phyloP scores from a whole-genome alignment of 1,139 yeast genomes.

The Geotrichum restrictum region DNA sequence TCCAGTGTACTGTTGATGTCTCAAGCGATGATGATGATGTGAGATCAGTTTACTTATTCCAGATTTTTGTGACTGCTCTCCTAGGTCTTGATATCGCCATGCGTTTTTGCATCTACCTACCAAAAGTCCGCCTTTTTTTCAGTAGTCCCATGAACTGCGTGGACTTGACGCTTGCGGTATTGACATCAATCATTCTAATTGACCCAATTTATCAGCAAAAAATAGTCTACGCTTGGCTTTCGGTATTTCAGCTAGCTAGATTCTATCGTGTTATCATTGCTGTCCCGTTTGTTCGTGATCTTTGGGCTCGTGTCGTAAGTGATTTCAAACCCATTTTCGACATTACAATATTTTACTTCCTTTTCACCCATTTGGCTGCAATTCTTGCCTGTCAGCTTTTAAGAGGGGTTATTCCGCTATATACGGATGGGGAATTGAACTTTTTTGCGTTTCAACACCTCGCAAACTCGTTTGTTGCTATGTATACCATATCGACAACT shows the following conservation, averaged over 20 bases:
- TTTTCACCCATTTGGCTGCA: constrained; percentile 59
- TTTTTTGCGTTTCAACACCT: constrained; percentile 61
- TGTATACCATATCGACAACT: constrained; percentile 79
- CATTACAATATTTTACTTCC: constrained; percentile 67
- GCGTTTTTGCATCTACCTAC: constrained; percentile 56
- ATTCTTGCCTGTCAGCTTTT: constrained; percentile 66
- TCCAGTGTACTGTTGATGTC: constrained; percentile 46
- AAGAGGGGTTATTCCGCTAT: constrained; percentile 62
- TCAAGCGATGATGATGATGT: not conserved
- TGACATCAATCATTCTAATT: constrained; percentile 54
- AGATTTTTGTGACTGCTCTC: constrained; percentile 20
- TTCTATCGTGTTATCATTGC: constrained; percentile 68
- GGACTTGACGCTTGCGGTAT: constrained; percentile 60
- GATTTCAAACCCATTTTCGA: constrained; percentile 64
- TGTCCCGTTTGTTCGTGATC: constrained; percentile 52
- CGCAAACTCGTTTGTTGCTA: constrained; percentile 68
- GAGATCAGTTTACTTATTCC: not conserved
- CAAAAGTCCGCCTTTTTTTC: constrained; percentile 61
- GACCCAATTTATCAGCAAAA: constrained; percentile 48
- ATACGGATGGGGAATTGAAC: constrained; percentile 37
- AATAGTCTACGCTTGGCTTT: constrained; percentile 72
- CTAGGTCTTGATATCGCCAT: constrained; percentile 57
- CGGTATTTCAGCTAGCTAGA: constrained; percentile 69
- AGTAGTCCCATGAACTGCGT: constrained; percentile 52
- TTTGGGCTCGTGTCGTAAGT: constrained; percentile 70